phyloP scores from a whole-genome alignment of 2,329 filamentous ascomycete species.

The Diaporthe amygdali region DNA sequence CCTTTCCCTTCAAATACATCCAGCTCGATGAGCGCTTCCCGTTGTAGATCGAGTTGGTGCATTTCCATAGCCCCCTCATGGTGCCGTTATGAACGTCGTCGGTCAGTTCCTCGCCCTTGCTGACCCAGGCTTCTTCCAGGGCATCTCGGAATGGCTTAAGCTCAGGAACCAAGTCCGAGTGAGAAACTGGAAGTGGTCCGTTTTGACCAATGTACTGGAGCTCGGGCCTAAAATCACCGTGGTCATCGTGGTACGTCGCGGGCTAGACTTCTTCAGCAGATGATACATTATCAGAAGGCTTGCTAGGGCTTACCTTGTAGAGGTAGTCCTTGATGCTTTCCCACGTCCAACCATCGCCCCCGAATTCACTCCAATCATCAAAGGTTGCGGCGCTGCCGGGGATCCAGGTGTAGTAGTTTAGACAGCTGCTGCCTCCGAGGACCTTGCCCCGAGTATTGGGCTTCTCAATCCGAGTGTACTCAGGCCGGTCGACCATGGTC shows the following conservation, averaged over 20 bases:
- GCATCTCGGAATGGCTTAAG: constrained; percentile 55
- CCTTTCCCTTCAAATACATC: constrained; percentile 55
- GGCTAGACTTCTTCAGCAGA: constrained; percentile 21
- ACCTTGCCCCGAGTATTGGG: constrained; percentile 66
- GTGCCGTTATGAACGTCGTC: constrained; percentile 62
- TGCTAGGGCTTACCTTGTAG: constrained; percentile 44
- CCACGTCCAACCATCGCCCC: constrained; percentile 72
- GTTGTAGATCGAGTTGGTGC: constrained; percentile 61
- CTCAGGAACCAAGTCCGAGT: constrained; percentile 59
- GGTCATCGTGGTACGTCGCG: constrained; percentile 63
- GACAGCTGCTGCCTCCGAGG: constrained; percentile 61
- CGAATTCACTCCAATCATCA: constrained; percentile 74
- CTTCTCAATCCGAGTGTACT: constrained; percentile 67
- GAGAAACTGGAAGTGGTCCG: constrained; percentile 59
- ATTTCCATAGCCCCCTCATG: constrained; percentile 58
- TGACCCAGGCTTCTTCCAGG: constrained; percentile 57
- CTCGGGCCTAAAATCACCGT: constrained; percentile 46
- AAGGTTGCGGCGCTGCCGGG: constrained; percentile 63
- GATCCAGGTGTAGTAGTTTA: constrained; percentile 71
- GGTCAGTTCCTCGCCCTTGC: constrained; percentile 53
- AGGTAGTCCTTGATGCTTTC: constrained; percentile 55
- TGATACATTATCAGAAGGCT: no score
- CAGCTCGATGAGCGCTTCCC: constrained; percentile 59
- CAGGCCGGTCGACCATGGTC: constrained; percentile 61
- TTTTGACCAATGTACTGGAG: constrained; percentile 55